phyloP scores from a whole-genome alignment of 768 basidiomycete genomes.

The Suillus decipiens region DNA sequence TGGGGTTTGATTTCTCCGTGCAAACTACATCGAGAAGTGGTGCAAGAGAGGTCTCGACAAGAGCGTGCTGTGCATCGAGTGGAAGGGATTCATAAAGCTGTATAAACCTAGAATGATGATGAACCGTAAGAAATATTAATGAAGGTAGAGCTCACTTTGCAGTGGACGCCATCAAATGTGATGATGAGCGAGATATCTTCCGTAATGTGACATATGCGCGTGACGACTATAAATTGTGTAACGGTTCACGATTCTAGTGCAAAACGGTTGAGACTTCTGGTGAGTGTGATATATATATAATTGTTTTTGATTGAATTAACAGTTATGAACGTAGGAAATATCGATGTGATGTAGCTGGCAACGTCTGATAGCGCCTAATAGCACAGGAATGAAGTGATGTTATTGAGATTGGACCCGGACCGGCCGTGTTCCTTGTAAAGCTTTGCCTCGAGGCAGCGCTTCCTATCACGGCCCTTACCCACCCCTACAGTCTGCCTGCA shows the following conservation, averaged over 20 bases:
- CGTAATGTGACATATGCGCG: background rate
- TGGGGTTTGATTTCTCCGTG: conserved; percentile 39
- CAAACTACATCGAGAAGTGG: conserved; percentile 49
- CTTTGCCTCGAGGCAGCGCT: conserved; percentile 43
- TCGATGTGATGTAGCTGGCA: background rate
- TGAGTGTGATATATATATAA: background rate
- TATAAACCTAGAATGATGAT: conserved; percentile 39
- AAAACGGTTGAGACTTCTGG: background rate
- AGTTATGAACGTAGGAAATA: conserved; percentile 19
- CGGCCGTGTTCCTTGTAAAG: conserved; percentile 13
- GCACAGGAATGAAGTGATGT: conserved; percentile 1
- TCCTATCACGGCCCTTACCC: conserved; percentile 55
- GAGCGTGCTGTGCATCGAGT: conserved; percentile 47
- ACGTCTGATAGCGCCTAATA: background rate
- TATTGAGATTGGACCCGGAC: conserved; percentile 14
- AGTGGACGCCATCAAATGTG: conserved; percentile 20
- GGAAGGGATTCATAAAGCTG: conserved; percentile 53
- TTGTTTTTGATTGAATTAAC: conserved; percentile 1
- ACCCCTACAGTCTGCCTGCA: conserved; percentile 52
- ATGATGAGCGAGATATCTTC: background rate
- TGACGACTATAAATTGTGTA: conserved; percentile 1
- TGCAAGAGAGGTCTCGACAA: conserved; percentile 52
- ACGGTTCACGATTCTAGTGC: too few species aligned
- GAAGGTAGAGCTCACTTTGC: conserved; percentile 13
- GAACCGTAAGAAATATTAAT: background rate